Evolutionary conservation across 1,139 yeast genomes (phyloP), one percentile per base, ranked within the genome.

Genomic region (Arxiozyma slooffiae): DNA sequence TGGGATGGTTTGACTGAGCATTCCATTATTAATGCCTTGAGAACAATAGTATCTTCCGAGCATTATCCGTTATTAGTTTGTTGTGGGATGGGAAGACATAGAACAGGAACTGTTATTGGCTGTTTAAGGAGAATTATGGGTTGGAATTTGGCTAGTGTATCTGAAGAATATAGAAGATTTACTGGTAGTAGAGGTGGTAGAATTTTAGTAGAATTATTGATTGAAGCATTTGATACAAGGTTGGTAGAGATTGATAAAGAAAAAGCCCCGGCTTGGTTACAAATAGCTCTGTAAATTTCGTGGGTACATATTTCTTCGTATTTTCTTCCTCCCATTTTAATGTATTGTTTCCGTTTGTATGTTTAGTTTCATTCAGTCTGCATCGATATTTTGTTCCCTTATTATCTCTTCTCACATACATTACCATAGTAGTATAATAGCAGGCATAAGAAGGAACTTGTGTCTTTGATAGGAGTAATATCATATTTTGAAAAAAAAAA

Each of bases 41-140:
- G 83, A 57, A 75, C 88, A 44, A 82, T 90, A 38, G 78, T 83
- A 49, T 78, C 86, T 60, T 76, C 75, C 55, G 75, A 78, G n/a
- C 80, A 82, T 63, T 86, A 87, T 61, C 97, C 98, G 0, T 61
- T 90, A 55, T 71, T 92, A 48, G 92, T 89, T 7, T 90, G 97
- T 67, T 92, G 97, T 63, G 96, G 97, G 14, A 90, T 90, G 97
- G 98, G 98, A 0, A 74, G 97, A 58, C 97, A 92, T 67, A 76
- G 97, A 54, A 89, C 97, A 0, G 98, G 98, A 0, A 89, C 97
- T 0, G 96, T 92, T 2, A 80, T 92, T 51, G 98, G 98, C 1
- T 92, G 97, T 67, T 71, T 92, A 48, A 73, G 98, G 56, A 75
- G 96, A 55, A 70, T 92, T 30, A 96, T 90, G 72, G 92, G 95